Evolutionary conservation across 2,329 filamentous ascomycete species (phyloP), one percentile per base, ranked within the genome.

Genomic region (Hymenoscyphus occultus): DNA sequence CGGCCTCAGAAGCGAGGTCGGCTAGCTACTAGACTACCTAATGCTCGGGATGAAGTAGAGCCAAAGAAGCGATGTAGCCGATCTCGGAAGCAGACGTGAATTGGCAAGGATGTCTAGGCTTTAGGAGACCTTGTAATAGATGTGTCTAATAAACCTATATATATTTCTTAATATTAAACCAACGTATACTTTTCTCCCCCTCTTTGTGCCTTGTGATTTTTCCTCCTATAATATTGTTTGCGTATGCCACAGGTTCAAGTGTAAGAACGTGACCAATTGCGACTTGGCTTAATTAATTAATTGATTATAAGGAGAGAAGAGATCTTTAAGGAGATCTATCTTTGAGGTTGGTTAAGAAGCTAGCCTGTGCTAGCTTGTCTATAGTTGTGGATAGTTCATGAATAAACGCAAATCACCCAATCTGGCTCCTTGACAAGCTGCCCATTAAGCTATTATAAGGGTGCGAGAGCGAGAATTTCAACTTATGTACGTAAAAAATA

Each of bases 1-100:
- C 56, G 51, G 56, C 31, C 54, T 59, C 32, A 13, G 58, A 32
- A 56, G 14, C 35, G 39, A 63, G 14, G 56, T 42, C 54, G 5
- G 14, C 54, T 39, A 19, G n/a, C 35, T 16, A 42, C 22, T 40
- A 39, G 16, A 39, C 57, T 39, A 12, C 35, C 57, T 51, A 3
- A 59, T 63, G 32, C 19, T 9, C 31, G 28, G 39, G 54, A 28
- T 22, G 31, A 35, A 56, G 42, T n/a, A 45, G 39, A 6, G 39
- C 14, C 51, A 63, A 63, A 63, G 54, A 63, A 51, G 31, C 61
- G 35, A 31, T 39, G 61, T 45, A 54, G 61, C 31, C 61, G 51
- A 59, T 54, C 61, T 63, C 54, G 54, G 54, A 63, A 63, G 61
- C 54, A 59, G 57, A 59, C 32, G 57, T 59, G 35, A 42, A 35